phyloP scores from a whole-genome alignment of 352 stramenopile genomes.

The Pythium plurisporium region DNA sequence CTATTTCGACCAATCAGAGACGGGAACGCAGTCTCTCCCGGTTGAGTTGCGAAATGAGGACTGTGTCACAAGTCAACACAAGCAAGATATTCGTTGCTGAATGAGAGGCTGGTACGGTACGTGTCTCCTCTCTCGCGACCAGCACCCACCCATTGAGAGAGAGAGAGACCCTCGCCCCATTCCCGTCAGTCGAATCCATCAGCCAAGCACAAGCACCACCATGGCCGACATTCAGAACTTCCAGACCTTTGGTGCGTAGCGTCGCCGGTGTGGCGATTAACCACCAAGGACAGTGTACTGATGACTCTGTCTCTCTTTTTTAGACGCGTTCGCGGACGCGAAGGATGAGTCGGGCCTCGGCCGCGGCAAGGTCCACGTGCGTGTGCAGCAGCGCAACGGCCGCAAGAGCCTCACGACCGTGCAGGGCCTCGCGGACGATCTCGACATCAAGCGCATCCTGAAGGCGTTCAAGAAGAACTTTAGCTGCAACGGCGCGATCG shows the following conservation, averaged over 20 bases:
- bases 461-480: slow-evolving; percentile 99
- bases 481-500: slow-evolving; percentile 98
- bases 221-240: slow-evolving; percentile 90
- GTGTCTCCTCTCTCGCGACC: too few species aligned
- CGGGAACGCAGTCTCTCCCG: background rate
- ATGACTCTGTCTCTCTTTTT: background rate
- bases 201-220: slow-evolving; percentile 19
- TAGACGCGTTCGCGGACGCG: slow-evolving; percentile 85
- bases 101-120: slow-evolving; percentile 9
- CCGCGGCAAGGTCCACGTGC: slow-evolving; percentile 95
- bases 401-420: slow-evolving; percentile 99
- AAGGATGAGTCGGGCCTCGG: slow-evolving; percentile 85
- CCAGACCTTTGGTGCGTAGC: slow-evolving; percentile 77
- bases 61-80: background rate
- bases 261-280: background rate
- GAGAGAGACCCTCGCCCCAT: too few species aligned
- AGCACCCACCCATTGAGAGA: too few species aligned
- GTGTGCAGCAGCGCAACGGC: slow-evolving; percentile 99
- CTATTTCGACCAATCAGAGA: slow-evolving; percentile 22
- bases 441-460: slow-evolving; percentile 99
- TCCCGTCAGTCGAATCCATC: too few species aligned
- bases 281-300: background rate
- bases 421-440: slow-evolving; percentile 95
- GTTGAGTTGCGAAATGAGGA: background rate
- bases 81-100: background rate